Evolutionary conservation across 768 basidiomycete genomes (phyloP), one percentile per base, ranked within the genome.

Genomic region (Omphalotus guepiniiformis): DNA sequence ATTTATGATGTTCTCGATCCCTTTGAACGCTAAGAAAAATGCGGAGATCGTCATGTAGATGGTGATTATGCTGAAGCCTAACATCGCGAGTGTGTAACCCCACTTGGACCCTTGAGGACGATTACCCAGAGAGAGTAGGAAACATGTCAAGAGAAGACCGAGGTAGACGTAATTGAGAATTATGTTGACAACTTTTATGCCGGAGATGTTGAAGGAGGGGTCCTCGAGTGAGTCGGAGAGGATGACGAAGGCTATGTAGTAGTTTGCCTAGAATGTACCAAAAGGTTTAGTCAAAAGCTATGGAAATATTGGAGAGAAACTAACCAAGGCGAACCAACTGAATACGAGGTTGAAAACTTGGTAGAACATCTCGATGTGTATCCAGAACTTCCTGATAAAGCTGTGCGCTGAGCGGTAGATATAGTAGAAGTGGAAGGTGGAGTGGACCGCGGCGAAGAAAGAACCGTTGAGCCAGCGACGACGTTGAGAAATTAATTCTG

Each of bases 391-490:
- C 58, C 92, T 76, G 30, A 84, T 25, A 61, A 93, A 78, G 0
- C 77, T 66, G 63, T 95, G 93, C 16, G 88, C 85, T 7, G 88
- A 91, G 21, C 95, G 82, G 63, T 98, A 98, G 32, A 99, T 80
- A 61, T 97, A 97, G 54, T 89, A 84, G 66, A 99, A 98, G 62
- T 98, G 91, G 54, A 93, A 75, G 3, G 83, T 88, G 48, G 86
- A 84, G 68, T 98, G 93, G 13, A 98, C 82, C 0, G 88, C 91
- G 8, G 94, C 96, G 65, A 99, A 99, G 82, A 99, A 98, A 3
- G 92, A 94, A 12, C 95, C 93, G 63, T 97, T 97, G 22, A 99
- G 76, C 95, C 95, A 98, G 32, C 94, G 85, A 29, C 95, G 79
- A 42, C 95, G 85, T 61, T 98, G 95, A 0, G 90, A 90, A 57